These are phyloP conservation scores for Penicillium lividum DNA, from an alignment of 495 filamentous ascomycete genomes.

Conservation along the genomic window DNA sequence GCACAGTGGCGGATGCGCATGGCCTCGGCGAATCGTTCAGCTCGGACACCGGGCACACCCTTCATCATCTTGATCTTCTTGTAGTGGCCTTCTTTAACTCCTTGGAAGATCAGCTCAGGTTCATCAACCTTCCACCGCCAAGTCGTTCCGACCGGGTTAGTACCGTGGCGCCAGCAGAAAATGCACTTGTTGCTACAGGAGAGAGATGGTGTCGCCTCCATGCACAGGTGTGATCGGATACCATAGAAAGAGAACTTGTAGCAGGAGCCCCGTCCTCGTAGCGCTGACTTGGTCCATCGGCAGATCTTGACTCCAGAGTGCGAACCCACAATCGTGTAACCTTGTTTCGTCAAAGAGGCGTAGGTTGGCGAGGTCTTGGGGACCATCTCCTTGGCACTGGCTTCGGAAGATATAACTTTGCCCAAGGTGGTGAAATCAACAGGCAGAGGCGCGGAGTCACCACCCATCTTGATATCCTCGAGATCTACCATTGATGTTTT, in stretches of 20 bases:
- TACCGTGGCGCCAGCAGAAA: constrained; percentile 98
- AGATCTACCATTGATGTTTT: constrained; percentile 67
- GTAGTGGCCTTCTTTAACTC: constrained; percentile 89
- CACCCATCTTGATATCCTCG: constrained; percentile 75
- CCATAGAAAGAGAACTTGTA: constrained; percentile 98
- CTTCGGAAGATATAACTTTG: constrained; percentile 40
- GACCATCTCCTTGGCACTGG: constrained; percentile 81
- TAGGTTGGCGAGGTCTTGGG: constrained; percentile 86
- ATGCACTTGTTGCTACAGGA: constrained; percentile 98
- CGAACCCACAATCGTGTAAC: constrained; percentile 90
- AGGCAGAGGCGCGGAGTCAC: constrained; percentile 58
- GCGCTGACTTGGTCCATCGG: constrained; percentile 96
- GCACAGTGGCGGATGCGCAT: constrained; percentile 94
- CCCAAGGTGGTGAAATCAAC: constrained; percentile 82
- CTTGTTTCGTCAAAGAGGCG: constrained; percentile 87
- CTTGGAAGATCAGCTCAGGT: constrained; percentile 82
- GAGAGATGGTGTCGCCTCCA: constrained; percentile 94
- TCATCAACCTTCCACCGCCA: constrained; percentile 96
- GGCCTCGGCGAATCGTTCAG: constrained; percentile 88
- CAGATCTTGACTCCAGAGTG: constrained; percentile 98
- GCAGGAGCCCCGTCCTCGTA: constrained; percentile 92
- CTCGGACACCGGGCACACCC: constrained; percentile 87
- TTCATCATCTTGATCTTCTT: constrained; percentile 97
- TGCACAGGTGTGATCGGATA: constrained; percentile 92
- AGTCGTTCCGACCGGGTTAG: constrained; percentile 92